Percentiles rank a stretch among this genome's conserved stretches.
Evolutionary conservation across 371 early-diverging fungal genomes (phyloP).

Genomic region (Batkoa obscura): DNA sequence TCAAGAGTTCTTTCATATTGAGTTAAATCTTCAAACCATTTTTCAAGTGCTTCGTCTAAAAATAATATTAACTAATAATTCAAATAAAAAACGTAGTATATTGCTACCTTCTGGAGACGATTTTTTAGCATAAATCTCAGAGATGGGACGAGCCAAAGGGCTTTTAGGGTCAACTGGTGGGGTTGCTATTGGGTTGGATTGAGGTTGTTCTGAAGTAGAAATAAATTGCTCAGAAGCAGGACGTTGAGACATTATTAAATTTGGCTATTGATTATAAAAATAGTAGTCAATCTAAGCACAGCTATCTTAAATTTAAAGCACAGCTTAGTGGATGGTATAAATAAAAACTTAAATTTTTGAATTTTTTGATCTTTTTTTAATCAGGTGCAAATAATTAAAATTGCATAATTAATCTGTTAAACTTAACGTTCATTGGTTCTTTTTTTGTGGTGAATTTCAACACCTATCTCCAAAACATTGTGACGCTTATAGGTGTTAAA

Average conservation of each 20-base stretch:
- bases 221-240: not conserved
- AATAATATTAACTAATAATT: not conserved
- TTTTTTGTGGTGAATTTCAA: too few species aligned
- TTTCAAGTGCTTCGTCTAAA: conserved; percentile 62
- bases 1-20: conserved; percentile 81
- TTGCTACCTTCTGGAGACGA: conserved; percentile 7
- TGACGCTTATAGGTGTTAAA: too few species aligned
- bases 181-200: not conserved
- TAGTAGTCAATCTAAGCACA: too few species aligned
- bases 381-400: too few species aligned
- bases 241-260: not conserved
- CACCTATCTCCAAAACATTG: too few species aligned
- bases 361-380: too few species aligned
- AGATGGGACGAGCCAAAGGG: not conserved
- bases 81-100: not conserved
- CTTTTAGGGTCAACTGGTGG: not conserved
- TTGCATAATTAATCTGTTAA: too few species aligned
- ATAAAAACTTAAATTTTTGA: too few species aligned
- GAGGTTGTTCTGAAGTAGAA: not conserved
- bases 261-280: too few species aligned
- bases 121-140: not conserved
- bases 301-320: too few species aligned
- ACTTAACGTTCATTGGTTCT: too few species aligned
- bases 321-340: too few species aligned
- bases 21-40: conserved; percentile 77